These are phyloP conservation scores for Exophiala calicioides DNA, from an alignment of 2,329 filamentous ascomycete species.

Conservation along the genomic window DNA sequence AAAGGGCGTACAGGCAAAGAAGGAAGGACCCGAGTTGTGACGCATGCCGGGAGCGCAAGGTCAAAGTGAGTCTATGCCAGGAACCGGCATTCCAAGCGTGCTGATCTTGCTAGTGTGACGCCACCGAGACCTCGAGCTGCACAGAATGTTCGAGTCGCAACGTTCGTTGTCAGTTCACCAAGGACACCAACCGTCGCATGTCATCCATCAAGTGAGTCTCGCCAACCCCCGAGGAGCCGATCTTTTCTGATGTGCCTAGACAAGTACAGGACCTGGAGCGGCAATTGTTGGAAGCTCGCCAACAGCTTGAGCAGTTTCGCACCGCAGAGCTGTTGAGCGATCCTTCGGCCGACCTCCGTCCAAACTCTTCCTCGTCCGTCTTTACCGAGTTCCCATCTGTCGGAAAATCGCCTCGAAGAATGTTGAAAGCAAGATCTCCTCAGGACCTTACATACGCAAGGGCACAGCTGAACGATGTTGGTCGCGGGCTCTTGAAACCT, in stretches of 20 bases:
- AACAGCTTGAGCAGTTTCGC: constrained; percentile 74
- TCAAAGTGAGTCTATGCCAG: constrained; percentile 52
- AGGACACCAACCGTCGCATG: constrained; percentile 98
- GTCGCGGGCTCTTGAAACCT: constrained; percentile 76
- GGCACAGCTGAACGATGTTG: constrained; percentile 69
- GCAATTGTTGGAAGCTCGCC: constrained; percentile 76
- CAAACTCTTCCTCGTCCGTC: constrained; percentile 43
- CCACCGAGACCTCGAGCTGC: constrained; percentile 92
- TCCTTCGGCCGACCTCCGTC: constrained; percentile 47
- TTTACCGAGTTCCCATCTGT: constrained; percentile 64
- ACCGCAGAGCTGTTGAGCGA: constrained; percentile 60
- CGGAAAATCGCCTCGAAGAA: constrained; percentile 65
- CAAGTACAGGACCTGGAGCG: constrained; percentile 97
- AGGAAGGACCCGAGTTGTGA: constrained; percentile 97
- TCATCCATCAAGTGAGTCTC: constrained; percentile 85
- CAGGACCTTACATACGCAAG: constrained; percentile 73
- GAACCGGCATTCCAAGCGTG: constrained; percentile 10
- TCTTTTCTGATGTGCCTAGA: constrained; percentile 40
- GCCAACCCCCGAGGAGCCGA: constrained; percentile 6
- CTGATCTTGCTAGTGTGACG: constrained; percentile 68
- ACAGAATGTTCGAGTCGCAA: constrained; percentile 96
- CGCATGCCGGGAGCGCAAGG: constrained; percentile 82
- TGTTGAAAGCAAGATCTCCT: constrained; percentile 61
- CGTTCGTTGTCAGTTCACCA: constrained; percentile 98
- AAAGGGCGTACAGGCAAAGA: constrained; percentile 89